Conservation (phyloP, 2,329 filamentous ascomycete genomes). For the Dothideomycetes sp. region DNA sequence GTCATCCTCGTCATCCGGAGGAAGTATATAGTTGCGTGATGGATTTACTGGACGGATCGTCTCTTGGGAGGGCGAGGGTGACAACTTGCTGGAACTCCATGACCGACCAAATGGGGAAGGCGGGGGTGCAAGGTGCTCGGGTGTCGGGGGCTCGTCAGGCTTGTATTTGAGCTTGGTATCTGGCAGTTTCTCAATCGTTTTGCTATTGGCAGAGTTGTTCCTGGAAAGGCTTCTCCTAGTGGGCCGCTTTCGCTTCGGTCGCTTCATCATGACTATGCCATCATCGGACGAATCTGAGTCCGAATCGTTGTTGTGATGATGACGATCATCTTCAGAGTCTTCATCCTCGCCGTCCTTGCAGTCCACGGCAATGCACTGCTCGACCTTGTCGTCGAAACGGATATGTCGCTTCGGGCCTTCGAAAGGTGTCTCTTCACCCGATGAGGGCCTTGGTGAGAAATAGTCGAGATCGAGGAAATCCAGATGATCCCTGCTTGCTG, state of each 20-base stretch:
- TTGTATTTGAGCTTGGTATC: conserved; percentile 80
- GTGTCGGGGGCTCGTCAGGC: conserved; percentile 16
- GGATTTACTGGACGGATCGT: conserved; percentile 63
- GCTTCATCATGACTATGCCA: conserved; percentile 73
- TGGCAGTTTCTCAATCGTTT: conserved; percentile 78
- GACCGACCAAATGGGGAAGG: conserved; percentile 33
- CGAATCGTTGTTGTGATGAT: conserved; percentile 37
- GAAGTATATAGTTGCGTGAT: conserved; percentile 54
- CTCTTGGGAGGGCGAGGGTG: conserved; percentile 72
- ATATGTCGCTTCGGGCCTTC: conserved; percentile 69
- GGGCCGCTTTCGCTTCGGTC: conserved; percentile 38
- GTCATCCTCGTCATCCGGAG: conserved; percentile 26
- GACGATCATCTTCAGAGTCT: conserved; percentile 24
- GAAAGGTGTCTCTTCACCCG: conserved; percentile 54
- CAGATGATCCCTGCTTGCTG: conserved; percentile 50
- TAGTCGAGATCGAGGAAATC: conserved; percentile 38
- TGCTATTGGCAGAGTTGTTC: conserved; percentile 50
- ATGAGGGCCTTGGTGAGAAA: conserved; percentile 47
- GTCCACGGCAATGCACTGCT: conserved; percentile 91
- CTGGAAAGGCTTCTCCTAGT: conserved; percentile 38
- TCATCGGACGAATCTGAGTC: conserved; percentile 47
- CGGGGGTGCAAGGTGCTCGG: conserved; percentile 60
- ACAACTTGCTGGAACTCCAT: conserved; percentile 33
- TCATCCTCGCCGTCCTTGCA: conserved; percentile 65
- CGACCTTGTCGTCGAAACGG: conserved; percentile 91